phyloP scores from a whole-genome alignment of 352 stramenopile species.

The Phytophthora colocasiae region DNA sequence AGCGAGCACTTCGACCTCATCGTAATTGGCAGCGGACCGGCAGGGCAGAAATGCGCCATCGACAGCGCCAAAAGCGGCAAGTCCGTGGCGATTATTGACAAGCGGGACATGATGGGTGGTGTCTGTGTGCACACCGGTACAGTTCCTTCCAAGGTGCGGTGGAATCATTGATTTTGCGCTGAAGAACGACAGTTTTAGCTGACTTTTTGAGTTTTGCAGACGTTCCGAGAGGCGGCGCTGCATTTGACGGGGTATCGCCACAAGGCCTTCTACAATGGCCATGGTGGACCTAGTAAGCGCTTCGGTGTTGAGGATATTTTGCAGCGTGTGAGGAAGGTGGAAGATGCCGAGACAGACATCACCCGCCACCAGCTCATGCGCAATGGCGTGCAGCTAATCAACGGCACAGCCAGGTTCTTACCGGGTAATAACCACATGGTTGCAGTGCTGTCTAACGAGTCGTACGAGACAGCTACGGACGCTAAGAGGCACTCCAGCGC shows the following conservation, averaged over 20 bases:
- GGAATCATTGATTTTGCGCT: not conserved
- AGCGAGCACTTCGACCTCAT: slow-evolving; percentile 92
- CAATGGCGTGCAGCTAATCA: slow-evolving; percentile 84
- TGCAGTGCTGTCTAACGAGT: slow-evolving; percentile 86
- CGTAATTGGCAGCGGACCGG: slow-evolving; percentile 89
- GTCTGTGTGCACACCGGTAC: slow-evolving; percentile 92
- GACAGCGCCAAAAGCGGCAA: slow-evolving; percentile 90
- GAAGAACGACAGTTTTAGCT: not conserved
- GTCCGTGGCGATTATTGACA: slow-evolving; percentile 89
- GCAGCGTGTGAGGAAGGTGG: slow-evolving; percentile 85
- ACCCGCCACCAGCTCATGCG: slow-evolving; percentile 84
- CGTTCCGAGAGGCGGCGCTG: slow-evolving; percentile 90
- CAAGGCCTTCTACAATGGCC: slow-evolving; percentile 88
- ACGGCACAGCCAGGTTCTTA: slow-evolving; percentile 82
- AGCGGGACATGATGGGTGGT: slow-evolving; percentile 87
- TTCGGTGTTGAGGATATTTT: slow-evolving; percentile 87
- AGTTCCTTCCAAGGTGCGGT: slow-evolving; percentile 78
- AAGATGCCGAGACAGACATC: slow-evolving; percentile 86
- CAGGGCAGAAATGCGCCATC: slow-evolving; percentile 91
- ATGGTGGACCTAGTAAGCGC: slow-evolving; percentile 68
- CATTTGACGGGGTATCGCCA: slow-evolving; percentile 91
- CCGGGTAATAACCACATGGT: slow-evolving; percentile 78
- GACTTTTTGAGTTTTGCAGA: slow-evolving; percentile 43
- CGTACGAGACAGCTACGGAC: slow-evolving; percentile 81
- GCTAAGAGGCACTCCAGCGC: slow-evolving; percentile 73